A percentile compares a stretch with the other conserved stretches of the same genome.
phyloP scores from a whole-genome alignment of 306 rosid species.

The Calophaca sinica region DNA sequence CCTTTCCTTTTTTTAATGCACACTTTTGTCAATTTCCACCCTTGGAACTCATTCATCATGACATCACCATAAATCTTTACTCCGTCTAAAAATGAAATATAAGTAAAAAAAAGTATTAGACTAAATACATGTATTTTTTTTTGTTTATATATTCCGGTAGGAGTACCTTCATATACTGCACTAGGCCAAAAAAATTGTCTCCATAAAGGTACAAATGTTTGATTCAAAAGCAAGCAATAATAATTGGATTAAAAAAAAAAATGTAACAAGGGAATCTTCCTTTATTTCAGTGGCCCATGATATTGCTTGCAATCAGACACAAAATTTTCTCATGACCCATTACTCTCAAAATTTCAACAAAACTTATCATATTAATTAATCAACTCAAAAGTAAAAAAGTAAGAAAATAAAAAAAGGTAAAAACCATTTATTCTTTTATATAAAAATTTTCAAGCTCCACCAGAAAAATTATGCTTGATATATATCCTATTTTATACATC shows the following conservation, averaged over 20 bases:
- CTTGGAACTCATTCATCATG: constrained; percentile 50
- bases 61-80: constrained; percentile 59
- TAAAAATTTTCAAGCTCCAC: constrained; percentile 52
- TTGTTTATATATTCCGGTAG: no score
- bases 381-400: constrained; percentile 4
- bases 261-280: constrained; percentile 34
- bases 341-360: constrained; percentile 40
- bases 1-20: constrained; percentile 31
- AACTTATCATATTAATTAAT: constrained; percentile 1
- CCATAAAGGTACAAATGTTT: constrained; percentile 38
- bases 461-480: constrained; percentile 61
- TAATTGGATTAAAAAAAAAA: constrained; percentile 9
- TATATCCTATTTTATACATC: constrained; percentile 69
- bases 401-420: constrained; percentile 23
- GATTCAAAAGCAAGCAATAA: constrained; percentile 54
- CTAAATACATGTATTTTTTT: no score
- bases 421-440: constrained; percentile 57
- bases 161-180: constrained; percentile 35
- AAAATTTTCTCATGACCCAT: constrained; percentile 17
- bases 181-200: constrained; percentile 34
- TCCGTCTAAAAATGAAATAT: no score
- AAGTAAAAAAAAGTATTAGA: no score
- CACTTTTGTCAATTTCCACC: constrained; percentile 43
- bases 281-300: constrained; percentile 50
- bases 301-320: constrained; percentile 37